These are phyloP conservation scores for Selaginella tamariscina DNA, from an alignment of 75 land plant genomes.

Conservation along the genomic window DNA sequence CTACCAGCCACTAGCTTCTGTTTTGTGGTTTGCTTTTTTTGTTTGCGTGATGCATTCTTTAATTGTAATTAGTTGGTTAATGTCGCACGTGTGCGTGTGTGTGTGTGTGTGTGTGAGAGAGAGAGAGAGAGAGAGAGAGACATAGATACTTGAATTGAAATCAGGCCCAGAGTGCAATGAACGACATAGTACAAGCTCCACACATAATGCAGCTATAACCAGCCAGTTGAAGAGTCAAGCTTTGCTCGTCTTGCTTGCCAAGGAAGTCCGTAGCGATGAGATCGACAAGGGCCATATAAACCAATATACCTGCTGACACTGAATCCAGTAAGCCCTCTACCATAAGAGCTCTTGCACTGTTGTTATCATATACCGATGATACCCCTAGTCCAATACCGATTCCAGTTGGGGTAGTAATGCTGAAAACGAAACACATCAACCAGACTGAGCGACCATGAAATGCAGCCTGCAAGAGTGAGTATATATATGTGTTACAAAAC, in stretches of 20 bases:
- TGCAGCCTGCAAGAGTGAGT: constrained; percentile 37
- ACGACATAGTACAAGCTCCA: constrained; percentile 58
- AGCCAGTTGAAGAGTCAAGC: constrained; percentile 38
- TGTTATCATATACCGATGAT: constrained; percentile 46
- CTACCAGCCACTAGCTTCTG: no score
- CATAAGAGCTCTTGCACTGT: constrained; percentile 58
- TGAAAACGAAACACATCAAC: constrained; percentile 63
- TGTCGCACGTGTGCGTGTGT: no score
- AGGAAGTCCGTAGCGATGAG: constrained; percentile 80
- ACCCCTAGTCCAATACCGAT: constrained; percentile 48
- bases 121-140: no score
- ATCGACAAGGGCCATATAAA: no score
- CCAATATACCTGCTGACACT: constrained; percentile 75
- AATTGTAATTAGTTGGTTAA: no score
- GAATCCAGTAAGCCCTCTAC: constrained; percentile 74
- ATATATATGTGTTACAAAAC: no score
- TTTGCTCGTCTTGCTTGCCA: constrained; percentile 64
- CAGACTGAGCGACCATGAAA: constrained; percentile 32
- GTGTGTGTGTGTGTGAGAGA: no score
- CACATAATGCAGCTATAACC: constrained; percentile 45
- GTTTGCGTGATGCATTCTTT: no score
- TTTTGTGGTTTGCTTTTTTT: no score
- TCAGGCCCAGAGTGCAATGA: constrained; percentile 62
- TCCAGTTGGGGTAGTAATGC: constrained; percentile 60
- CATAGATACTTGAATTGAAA: no score